These are phyloP conservation scores for Yamadazyma phyllophila DNA, from an alignment of 805 yeast genomes.

Conservation along the genomic window DNA sequence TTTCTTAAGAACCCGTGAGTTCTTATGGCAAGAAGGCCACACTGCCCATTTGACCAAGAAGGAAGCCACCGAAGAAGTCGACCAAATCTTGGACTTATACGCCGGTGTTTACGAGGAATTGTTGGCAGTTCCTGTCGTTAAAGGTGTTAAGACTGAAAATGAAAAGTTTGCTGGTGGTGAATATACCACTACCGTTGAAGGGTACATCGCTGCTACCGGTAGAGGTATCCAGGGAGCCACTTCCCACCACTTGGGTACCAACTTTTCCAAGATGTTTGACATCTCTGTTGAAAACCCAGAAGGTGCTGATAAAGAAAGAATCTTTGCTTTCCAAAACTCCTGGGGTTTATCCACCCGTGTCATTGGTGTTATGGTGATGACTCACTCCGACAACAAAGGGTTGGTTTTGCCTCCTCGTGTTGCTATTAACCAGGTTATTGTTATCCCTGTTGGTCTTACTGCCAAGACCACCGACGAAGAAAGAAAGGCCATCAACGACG, in stretches of 20 bases:
- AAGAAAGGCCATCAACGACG: slow-evolving; percentile 63
- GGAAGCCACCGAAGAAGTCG: slow-evolving; percentile 81
- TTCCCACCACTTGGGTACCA: slow-evolving; percentile 95
- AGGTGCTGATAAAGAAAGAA: slow-evolving; percentile 81
- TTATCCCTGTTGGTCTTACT: slow-evolving; percentile 94
- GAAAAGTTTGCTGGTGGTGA: slow-evolving; percentile 98
- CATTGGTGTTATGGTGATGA: slow-evolving; percentile 99
- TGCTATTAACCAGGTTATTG: slow-evolving; percentile 86
- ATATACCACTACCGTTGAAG: slow-evolving; percentile 94
- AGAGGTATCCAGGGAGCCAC: slow-evolving; percentile 99
- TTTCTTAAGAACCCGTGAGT: slow-evolving; percentile 96
- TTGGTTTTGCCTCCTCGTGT: slow-evolving; percentile 97
- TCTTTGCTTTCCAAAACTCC: slow-evolving; percentile 92
- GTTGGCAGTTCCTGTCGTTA: slow-evolving; percentile 95
- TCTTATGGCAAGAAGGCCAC: slow-evolving; percentile 99
- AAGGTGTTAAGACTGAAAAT: slow-evolving; percentile 94
- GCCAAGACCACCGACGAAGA: slow-evolving; percentile 78
- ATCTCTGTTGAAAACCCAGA: slow-evolving; percentile 94
- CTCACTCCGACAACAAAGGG: slow-evolving; percentile 98
- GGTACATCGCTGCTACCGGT: slow-evolving; percentile 96
- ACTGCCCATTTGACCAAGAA: slow-evolving; percentile 88
- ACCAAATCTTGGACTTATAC: slow-evolving; percentile 82
- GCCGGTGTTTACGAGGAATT: slow-evolving; percentile 83
- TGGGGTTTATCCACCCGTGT: slow-evolving; percentile 99
- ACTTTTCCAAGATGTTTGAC: slow-evolving; percentile 98